phyloP scores from a whole-genome alignment of 495 filamentous ascomycete species.

The Bacidia rubella region DNA sequence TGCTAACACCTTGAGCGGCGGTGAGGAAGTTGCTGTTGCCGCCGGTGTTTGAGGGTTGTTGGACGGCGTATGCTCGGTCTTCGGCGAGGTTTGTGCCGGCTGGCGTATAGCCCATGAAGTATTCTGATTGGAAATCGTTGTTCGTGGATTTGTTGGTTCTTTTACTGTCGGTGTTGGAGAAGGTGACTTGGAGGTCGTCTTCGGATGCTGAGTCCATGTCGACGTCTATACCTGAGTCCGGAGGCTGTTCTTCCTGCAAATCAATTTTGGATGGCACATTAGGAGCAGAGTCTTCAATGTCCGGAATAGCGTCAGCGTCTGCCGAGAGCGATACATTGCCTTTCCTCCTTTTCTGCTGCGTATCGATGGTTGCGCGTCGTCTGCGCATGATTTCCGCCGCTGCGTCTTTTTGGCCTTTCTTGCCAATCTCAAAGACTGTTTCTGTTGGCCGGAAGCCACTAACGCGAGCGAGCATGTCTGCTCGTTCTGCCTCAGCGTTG shows the following conservation, averaged over 20 bases:
- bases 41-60: conserved; percentile 44
- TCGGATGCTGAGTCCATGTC: conserved; percentile 58
- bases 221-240: conserved; percentile 18
- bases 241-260: conserved; percentile 18
- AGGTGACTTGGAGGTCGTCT: conserved; percentile 68
- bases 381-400: conserved; percentile 68
- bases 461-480: conserved; percentile 73
- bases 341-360: conserved; percentile 21
- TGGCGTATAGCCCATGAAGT: conserved; percentile 93
- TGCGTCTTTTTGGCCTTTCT: conserved; percentile 42
- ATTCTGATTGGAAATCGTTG: conserved; percentile 66
- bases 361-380: conserved; percentile 41
- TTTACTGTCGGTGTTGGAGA: conserved; percentile 41
- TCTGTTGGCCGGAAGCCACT: conserved; percentile 78
- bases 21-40: conserved; percentile 56
- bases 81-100: conserved; percentile 62
- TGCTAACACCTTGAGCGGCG: conserved; percentile 65
- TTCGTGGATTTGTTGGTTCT: conserved; percentile 21
- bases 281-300: conserved; percentile 15
- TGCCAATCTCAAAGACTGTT: conserved; percentile 87
- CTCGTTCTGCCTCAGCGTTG: conserved; percentile 51
- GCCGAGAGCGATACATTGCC: conserved; percentile 19
- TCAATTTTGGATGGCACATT: conserved; percentile 19
- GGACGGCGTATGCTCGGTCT: conserved; percentile 82
- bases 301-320: not conserved